These are phyloP conservation scores for Zymoseptoria ardabiliae DNA, from an alignment of 2,329 filamentous ascomycete genomes.

Conservation along the genomic window DNA sequence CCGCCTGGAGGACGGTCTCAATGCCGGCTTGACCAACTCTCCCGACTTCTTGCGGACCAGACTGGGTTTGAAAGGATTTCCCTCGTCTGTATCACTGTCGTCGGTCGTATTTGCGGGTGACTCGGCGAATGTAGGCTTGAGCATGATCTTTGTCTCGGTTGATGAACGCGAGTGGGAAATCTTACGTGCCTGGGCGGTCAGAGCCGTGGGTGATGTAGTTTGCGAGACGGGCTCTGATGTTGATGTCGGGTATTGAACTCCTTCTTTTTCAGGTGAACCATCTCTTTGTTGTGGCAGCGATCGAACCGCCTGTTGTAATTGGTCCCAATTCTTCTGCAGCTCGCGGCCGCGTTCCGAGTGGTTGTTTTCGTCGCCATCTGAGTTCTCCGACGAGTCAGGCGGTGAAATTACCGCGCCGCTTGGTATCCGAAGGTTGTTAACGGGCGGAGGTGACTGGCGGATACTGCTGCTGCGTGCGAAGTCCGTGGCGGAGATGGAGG, in stretches of 20 bases:
- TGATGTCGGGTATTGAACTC: slow-evolving; percentile 10
- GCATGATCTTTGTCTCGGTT: slow-evolving; percentile 49
- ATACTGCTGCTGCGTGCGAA: slow-evolving; percentile 51
- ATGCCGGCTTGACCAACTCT: slow-evolving; percentile 85
- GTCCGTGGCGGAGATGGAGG: slow-evolving; percentile 16
- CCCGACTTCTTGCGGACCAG: slow-evolving; percentile 98
- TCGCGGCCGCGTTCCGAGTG: slow-evolving; percentile 30
- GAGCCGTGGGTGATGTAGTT: slow-evolving; percentile 32
- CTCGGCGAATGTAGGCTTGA: slow-evolving; percentile 37
- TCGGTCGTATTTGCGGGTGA: slow-evolving; percentile 38
- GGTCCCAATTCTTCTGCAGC: slow-evolving; percentile 45
- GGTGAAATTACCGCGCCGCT: slow-evolving; percentile 82
- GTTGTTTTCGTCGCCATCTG: slow-evolving; percentile 62
- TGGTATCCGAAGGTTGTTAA: slow-evolving; percentile 70
- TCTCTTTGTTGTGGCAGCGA: slow-evolving; percentile 62
- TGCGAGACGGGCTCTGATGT: slow-evolving; percentile 31
- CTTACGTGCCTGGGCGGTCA: slow-evolving; percentile 51
- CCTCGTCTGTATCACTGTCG: slow-evolving; percentile 47
- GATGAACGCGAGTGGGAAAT: slow-evolving; percentile 55
- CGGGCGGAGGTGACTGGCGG: slow-evolving; percentile 75
- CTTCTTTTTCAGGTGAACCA: slow-evolving; percentile 46
- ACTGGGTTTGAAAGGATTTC: slow-evolving; percentile 56
- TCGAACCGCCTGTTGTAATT: slow-evolving; percentile 76
- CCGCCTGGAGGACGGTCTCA: slow-evolving; percentile 69
- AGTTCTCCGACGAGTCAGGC: slow-evolving; percentile 73